Evolutionary conservation across 768 basidiomycete genomes (phyloP), one percentile per base, ranked within the genome.

Genomic region (Mrakia gelida): DNA sequence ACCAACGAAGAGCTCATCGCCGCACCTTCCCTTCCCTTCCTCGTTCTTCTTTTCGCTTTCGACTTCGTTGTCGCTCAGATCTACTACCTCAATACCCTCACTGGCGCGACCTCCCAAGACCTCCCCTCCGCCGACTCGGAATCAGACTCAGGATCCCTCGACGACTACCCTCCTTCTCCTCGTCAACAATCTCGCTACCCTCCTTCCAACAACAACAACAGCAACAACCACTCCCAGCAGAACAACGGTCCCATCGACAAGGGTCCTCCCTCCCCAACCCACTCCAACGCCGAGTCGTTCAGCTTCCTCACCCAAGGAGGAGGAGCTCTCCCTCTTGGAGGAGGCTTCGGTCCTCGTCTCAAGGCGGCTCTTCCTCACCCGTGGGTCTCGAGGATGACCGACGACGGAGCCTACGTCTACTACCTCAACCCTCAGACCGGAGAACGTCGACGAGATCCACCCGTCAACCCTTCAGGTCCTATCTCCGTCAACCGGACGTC

Each of bases 41-140:
- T 52, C 11, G 38, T 26, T 32, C n/a, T 75, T 59, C 26, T 76
- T 61, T 59, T 52, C 54, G 15, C 54, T 30, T 54, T 10, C 21
- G 13, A 49, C 65, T 52, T 30, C 70, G 45, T 30, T 10, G 10
- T 15, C 45, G 59, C n/a, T 45, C 75, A 97, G 95, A 94, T 99
- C 83, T 95, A 91, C 87, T 99, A 98, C 85, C 88, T 93, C 80
- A 99, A 98, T 82, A 93, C 93, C 0, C 80, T 83, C 30, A 86
- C 86, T 7, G 85, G 86, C 32, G 85, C 86, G 75, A 83, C 89
- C 61, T 90, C 94, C 38, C 88, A 90, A 81, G 93, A 97, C 81
- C 85, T 96, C n/a, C 95, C 95, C 3, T 63, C 79, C 26, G 76
- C 72, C 45, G 62, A 75, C 5, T 38, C 15, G 2, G 79, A 75